Base-by-base conservation (phyloP, 208 protist species). In the Acanthamoeba royreba region DNA sequence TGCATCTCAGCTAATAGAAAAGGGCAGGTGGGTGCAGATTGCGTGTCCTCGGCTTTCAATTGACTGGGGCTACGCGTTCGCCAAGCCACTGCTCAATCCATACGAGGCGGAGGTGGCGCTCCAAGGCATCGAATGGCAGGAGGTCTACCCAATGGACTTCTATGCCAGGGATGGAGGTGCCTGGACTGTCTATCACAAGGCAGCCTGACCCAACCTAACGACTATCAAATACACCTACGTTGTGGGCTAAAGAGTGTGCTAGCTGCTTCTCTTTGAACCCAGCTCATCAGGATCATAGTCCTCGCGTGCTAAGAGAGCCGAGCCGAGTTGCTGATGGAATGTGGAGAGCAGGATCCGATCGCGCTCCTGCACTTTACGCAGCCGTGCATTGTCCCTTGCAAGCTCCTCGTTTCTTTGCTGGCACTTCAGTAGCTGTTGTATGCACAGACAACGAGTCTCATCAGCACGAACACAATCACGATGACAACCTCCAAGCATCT, bases 31-130 rank as follows among this genome's bases (percentile, higher is more conserved):
- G 96, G 98, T 99, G 35, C 98, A 99, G 96, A 98, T 99, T 33
- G 99, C 99, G 0, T 99, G 99, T 94, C 99, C 99, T 15, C 96
- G 99, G 11, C 97, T 99, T 25, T 99, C 99, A 25, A 99, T 99
- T 90, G 99, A 99, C 96, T 99, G 99, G 99, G 99, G 99, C 69
- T 98, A 99, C 93, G 98, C 98, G n/a, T 99, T 99, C 88, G 97
- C 97, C 77, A 97, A 96, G 45, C 99, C 99, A 11, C 94, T 99
- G 31, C 95, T 99, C 35, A 98, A 98, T n/a, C 98, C 99, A 4
- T 99, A 99, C 95, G 99, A 99, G 96, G 97, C 98, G 19, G 97
- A 98, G 93, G 98, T 99, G 43, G 98, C 97, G 11, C 95, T 99
- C 19, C 96, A 97, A n/a, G 94, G 83, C 35, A 95, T 97, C 4